A percentile compares a stretch with the other conserved stretches of the same genome.
phyloP scores from a whole-genome alignment of 352 stramenopile species.

The Globisporangium recalcitrans region DNA sequence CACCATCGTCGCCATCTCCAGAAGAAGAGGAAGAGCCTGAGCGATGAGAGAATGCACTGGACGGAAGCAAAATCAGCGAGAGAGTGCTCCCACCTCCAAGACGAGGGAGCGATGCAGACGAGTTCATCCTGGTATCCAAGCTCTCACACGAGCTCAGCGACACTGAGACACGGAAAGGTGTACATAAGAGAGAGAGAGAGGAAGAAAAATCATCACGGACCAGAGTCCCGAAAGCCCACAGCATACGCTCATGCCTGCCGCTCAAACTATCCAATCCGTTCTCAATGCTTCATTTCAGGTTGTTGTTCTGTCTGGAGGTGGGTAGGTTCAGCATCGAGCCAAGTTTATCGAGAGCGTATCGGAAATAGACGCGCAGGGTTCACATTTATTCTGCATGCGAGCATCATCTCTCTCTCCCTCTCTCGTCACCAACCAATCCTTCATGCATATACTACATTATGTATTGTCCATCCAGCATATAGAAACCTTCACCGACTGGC shows the following conservation, averaged over 20 bases:
- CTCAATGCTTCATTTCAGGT: too few relatives aligned
- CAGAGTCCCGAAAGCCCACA: too few relatives aligned
- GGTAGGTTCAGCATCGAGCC: too few relatives aligned
- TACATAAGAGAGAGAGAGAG: too few relatives aligned
- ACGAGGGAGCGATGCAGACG: neutral
- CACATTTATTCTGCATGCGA: neutral
- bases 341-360: neutral
- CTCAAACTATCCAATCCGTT: too few relatives aligned
- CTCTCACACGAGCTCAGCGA: too few relatives aligned
- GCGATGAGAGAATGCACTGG: neutral
- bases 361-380: neutral
- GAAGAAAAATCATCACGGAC: too few relatives aligned
- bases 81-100: neutral
- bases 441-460: neutral
- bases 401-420: neutral
- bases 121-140: neutral
- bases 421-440: neutral
- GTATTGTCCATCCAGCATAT: neutral
- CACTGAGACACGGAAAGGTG: neutral
- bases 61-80: neutral
- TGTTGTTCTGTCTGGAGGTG: too few relatives aligned
- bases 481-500: neutral
- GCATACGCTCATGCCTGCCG: too few relatives aligned
- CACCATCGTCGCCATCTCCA: neutral
- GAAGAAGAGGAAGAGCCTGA: neutral